phyloP scores from a whole-genome alignment of 441 rosid species.

The Erodium moschatum region DNA sequence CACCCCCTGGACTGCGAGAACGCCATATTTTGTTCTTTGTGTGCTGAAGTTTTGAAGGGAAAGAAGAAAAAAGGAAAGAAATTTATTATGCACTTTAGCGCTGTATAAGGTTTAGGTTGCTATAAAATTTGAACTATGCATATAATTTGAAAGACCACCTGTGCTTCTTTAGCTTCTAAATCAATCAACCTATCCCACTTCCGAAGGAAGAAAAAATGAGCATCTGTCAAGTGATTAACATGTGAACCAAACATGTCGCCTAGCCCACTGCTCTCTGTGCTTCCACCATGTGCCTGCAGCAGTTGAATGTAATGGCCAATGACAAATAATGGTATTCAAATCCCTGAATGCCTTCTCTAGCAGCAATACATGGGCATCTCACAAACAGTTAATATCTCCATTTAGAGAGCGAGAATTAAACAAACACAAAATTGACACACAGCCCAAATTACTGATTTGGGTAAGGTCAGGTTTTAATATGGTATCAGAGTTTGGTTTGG shows the following conservation, averaged over 20 bases:
- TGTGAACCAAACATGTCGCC: conserved; percentile 64
- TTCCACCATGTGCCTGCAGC: conserved; percentile 86
- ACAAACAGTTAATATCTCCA: neutral
- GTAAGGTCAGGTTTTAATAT: too few relatives aligned
- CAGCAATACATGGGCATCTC: neutral
- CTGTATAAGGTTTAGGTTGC: conserved; percentile 12
- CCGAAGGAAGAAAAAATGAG: conserved; percentile 54
- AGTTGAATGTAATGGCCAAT: conserved; percentile 22
- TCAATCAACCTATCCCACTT: conserved; percentile 82
- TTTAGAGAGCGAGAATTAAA: neutral
- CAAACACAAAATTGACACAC: neutral
- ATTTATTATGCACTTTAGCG: neutral
- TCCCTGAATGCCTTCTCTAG: neutral
- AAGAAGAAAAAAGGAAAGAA: conserved; percentile 17
- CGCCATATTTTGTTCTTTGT: conserved; percentile 50
- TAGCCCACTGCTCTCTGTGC: conserved; percentile 67
- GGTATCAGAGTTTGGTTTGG: too few relatives aligned
- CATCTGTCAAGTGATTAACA: conserved; percentile 58
- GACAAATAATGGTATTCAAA: conserved; percentile 3
- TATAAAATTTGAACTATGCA: conserved; percentile 10
- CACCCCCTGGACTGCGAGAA: conserved; percentile 37
- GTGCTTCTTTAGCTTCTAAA: conserved; percentile 82
- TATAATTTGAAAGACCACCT: conserved; percentile 36
- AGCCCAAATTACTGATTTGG: neutral
- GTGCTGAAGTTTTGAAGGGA: conserved; percentile 40